Conservation (phyloP, 164 flowering plant species). For the Santalum album region DNA sequence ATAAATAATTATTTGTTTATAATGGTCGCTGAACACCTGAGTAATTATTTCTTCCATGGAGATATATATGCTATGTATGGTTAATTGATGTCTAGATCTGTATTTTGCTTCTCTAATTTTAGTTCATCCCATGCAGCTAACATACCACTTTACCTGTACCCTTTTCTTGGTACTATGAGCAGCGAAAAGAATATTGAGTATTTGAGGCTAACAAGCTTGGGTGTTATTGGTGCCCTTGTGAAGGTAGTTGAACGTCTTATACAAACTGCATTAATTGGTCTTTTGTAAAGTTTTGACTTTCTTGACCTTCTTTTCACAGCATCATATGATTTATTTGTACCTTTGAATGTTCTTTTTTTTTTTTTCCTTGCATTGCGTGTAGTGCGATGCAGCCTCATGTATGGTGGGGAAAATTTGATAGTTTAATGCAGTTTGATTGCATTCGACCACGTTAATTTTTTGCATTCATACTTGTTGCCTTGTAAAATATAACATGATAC, state of each 20-base stretch:
- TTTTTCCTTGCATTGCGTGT: too few relatives aligned
- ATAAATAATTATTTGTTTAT: not conserved
- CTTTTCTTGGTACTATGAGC: conserved; percentile 16
- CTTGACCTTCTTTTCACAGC: not conserved
- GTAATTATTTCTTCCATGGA: not conserved
- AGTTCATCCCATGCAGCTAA: conserved; percentile 19
- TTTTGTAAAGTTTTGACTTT: not conserved
- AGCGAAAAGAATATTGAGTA: conserved; percentile 14
- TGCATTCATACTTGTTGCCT: too few relatives aligned
- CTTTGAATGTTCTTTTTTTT: too few relatives aligned
- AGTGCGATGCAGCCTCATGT: too few relatives aligned
- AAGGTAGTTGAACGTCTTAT: conserved; percentile 15
- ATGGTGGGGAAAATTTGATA: too few relatives aligned
- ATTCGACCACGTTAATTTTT: too few relatives aligned
- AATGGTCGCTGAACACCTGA: not conserved
- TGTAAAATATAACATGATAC: too few relatives aligned
- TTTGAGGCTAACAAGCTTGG: conserved; percentile 26
- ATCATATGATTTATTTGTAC: too few relatives aligned
- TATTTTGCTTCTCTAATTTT: not conserved
- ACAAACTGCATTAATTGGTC: not conserved
- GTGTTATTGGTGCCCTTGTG: conserved; percentile 27
- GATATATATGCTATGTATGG: not conserved
- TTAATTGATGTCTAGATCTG: not conserved
- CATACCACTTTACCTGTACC: conserved; percentile 24
- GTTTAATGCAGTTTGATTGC: too few relatives aligned